Base-by-base conservation (phyloP, 2,329 filamentous ascomycete species). In the Oidium heveae region DNA sequence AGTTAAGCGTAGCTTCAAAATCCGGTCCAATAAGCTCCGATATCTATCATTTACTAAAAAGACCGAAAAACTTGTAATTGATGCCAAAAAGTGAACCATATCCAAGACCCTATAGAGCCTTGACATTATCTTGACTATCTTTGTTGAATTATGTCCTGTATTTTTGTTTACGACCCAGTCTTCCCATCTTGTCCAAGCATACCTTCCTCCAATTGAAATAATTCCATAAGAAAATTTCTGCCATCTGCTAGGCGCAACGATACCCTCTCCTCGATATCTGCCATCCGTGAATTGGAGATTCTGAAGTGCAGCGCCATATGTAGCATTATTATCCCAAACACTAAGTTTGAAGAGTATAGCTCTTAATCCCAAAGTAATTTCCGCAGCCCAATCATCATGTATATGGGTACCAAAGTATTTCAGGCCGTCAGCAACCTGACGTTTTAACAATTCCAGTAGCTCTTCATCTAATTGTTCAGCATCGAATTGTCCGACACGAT, bases 301-400 rank as follows among this genome's bases (percentile, higher is more conserved):
- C 67, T 98, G 91, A 52, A 98, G 72, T 37, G 86, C 81, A 12
- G 91, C 91, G 57, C 91, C 91, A 67, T 98, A 96, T 5, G 85
- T 93, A 41, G 91, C 86, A 66, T 94, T 82, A 66, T 95, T 86
- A 67, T 96, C 88, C 91, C 91, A 98, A 56, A 98, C 81, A 16
- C 84, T 86, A 58, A 98, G 75, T 68, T 98, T 98, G 73, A 95
- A 98, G 8, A 98, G 71, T 2, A 87, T 71, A 1, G 82, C 78
- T 50, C 89, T 75, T 55, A 98, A 72, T 0, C 72, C 75, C 32
- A 95, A 73, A 58, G 83, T 73, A 54, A 96, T 89, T 69, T 96
- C 91, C 54, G 84, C 74, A 15, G 80, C 80, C 80, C 86, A 95
- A 63, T 94, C 85, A 66, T 94, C 86, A 56, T 83, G 77, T 47